Evolutionary conservation across 768 basidiomycete genomes (phyloP).

Genomic region (Lentinula lateritia): DNA sequence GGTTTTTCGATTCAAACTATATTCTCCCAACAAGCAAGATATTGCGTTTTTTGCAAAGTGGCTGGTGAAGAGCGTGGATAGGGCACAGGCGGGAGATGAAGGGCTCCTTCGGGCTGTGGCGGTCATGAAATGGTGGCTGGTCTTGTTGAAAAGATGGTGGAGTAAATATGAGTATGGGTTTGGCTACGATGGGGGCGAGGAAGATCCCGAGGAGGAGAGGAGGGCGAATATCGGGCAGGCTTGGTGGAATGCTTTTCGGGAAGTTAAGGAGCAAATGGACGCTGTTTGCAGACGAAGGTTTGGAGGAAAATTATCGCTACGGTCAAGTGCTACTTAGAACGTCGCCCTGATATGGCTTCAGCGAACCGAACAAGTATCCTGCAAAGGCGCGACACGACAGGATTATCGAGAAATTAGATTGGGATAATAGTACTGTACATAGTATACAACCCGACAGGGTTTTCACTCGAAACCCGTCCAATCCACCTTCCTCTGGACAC

Average conservation of each 20-base stretch:
- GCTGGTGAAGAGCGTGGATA: conserved; percentile 61
- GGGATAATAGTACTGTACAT: too few relatives aligned
- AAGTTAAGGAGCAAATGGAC: conserved; percentile 65
- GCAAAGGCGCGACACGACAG: too few relatives aligned
- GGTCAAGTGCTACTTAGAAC: conserved; percentile 23
- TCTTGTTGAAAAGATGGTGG: conserved; percentile 63
- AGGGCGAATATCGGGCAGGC: conserved; percentile 49
- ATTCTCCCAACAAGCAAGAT: conserved; percentile 69
- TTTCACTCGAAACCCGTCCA: neutral
- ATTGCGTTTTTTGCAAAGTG: conserved; percentile 71
- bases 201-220: conserved; percentile 24
- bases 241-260: conserved; percentile 81
- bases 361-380: too few relatives aligned
- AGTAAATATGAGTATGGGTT: conserved; percentile 42
- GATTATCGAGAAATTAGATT: too few relatives aligned
- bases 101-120: conserved; percentile 65
- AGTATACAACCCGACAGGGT: neutral
- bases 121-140: conserved; percentile 80
- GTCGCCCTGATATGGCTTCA: neutral
- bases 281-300: conserved; percentile 59
- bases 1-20: conserved; percentile 58
- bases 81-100: conserved; percentile 44
- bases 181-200: conserved; percentile 31
- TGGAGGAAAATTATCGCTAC: conserved; percentile 64
- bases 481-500: neutral